Percentiles rank a stretch among this genome's conserved stretches.
These are phyloP conservation scores for Starmerella vitae DNA, from an alignment of 805 yeast species.

Conservation along the genomic window DNA sequence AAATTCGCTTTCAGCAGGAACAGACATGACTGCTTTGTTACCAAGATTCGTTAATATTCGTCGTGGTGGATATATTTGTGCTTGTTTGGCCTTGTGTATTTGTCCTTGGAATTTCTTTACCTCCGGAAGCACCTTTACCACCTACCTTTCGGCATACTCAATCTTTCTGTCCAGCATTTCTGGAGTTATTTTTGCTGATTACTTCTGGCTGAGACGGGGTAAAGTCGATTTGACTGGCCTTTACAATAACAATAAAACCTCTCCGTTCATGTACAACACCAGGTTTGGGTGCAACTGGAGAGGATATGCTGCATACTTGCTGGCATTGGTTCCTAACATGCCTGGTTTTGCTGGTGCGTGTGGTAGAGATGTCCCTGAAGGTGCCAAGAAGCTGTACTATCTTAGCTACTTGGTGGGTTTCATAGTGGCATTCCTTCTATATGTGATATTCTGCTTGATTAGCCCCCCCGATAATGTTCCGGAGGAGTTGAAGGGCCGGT, in stretches of 20 bases:
- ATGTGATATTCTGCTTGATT: slow-evolving; percentile 33
- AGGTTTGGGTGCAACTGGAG: slow-evolving; percentile 67
- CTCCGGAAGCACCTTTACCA: slow-evolving; percentile 59
- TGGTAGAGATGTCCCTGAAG: slow-evolving; percentile 62
- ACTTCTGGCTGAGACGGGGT: slow-evolving; percentile 62
- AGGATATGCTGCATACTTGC: slow-evolving; percentile 64
- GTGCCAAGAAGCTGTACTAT: slow-evolving; percentile 61
- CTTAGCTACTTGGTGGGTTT: slow-evolving; percentile 71
- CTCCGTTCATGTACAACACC: slow-evolving; percentile 44
- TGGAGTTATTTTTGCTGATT: slow-evolving; percentile 53
- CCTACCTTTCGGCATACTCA: slow-evolving; percentile 67
- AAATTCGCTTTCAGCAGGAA: slow-evolving; percentile 38
- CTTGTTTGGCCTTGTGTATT: slow-evolving; percentile 51
- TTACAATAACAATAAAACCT: slow-evolving; percentile 36
- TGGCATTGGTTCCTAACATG: slow-evolving; percentile 71
- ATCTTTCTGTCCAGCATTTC: slow-evolving; percentile 75
- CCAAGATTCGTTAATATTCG: slow-evolving; percentile 45
- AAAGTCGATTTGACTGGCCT: slow-evolving; percentile 48
- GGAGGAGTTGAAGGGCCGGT: slow-evolving; percentile 13
- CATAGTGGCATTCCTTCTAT: slow-evolving; percentile 41
- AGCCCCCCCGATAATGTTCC: slow-evolving; percentile 18
- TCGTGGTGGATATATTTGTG: slow-evolving; percentile 71
- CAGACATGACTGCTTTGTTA: slow-evolving; percentile 35
- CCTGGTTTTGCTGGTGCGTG: slow-evolving; percentile 77
- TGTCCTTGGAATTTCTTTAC: slow-evolving; percentile 76